These are phyloP conservation scores for Trypanosoma brucei DNA, from an alignment of 208 protist species.

Conservation along the genomic window DNA sequence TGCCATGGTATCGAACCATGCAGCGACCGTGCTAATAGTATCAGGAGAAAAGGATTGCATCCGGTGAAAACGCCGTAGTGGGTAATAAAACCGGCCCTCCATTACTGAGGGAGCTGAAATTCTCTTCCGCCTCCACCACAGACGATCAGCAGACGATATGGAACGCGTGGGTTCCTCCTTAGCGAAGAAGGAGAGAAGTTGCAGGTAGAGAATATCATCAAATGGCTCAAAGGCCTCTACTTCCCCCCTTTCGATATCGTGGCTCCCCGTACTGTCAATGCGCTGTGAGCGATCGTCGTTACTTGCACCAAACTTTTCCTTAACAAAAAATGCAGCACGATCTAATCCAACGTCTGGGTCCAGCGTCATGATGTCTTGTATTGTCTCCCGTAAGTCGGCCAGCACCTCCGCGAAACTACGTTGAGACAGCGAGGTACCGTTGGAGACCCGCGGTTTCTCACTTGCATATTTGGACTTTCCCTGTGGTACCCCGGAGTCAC, in stretches of 20 bases:
- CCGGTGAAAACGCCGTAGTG: constrained; percentile 37
- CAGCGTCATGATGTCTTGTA: constrained; percentile 3
- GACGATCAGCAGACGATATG: too few species aligned
- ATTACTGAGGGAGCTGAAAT: constrained; percentile 8
- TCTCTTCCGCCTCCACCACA: neutral
- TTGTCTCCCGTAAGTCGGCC: neutral
- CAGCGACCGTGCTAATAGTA: constrained; percentile 21
- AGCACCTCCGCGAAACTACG: neutral
- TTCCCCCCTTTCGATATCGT: neutral
- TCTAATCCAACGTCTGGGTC: constrained; percentile 3
- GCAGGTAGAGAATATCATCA: constrained; percentile 24
- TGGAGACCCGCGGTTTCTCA: neutral
- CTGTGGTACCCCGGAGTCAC: neutral
- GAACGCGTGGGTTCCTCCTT: neutral
- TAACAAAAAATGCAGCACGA: constrained; percentile 2
- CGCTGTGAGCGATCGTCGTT: too few species aligned
- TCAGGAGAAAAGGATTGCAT: constrained; percentile 30
- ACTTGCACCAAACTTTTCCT: neutral
- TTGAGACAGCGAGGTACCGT: neutral
- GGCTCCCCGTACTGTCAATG: too few species aligned
- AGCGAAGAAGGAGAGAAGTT: constrained; percentile 2
- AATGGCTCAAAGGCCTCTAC: constrained; percentile 13
- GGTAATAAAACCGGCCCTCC: constrained; percentile 30
- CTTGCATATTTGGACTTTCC: neutral
- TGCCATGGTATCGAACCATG: constrained; percentile 49